These are phyloP conservation scores for Nelumbo lutea DNA, from an alignment of 164 flowering plant genomes.

Conservation along the genomic window DNA sequence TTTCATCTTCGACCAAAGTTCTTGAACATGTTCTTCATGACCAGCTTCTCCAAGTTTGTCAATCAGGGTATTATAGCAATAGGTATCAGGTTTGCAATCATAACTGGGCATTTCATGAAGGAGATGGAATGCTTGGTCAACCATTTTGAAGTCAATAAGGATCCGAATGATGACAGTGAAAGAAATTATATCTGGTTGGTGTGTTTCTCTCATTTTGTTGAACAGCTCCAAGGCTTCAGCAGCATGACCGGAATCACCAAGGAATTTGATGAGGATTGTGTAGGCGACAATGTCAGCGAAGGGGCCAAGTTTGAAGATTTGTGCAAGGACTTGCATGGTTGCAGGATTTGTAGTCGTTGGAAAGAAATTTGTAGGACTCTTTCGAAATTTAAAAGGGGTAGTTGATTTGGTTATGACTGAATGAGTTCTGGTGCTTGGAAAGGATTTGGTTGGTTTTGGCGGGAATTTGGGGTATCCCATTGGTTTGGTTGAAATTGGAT, in stretches of 20 bases:
- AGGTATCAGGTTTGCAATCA: conserved; percentile 16
- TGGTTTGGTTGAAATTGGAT: conserved; percentile 2
- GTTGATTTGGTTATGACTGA: neutral
- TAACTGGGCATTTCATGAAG: conserved; percentile 15
- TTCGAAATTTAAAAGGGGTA: neutral
- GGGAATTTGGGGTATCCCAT: neutral
- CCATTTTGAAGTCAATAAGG: conserved; percentile 12
- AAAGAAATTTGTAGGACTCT: neutral
- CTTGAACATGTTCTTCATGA: conserved; percentile 2
- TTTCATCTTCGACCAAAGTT: conserved; percentile 16
- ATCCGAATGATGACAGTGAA: conserved; percentile 18
- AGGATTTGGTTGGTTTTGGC: conserved; percentile 2
- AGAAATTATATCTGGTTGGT: conserved; percentile 20
- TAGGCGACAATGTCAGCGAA: conserved; percentile 18
- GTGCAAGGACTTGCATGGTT: conserved; percentile 20
- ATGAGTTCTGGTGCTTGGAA: neutral
- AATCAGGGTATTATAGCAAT: conserved; percentile 22
- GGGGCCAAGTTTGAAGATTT: conserved; percentile 16
- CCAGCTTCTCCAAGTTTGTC: conserved; percentile 22
- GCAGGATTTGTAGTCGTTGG: conserved; percentile 6
- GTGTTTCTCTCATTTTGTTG: conserved; percentile 12
- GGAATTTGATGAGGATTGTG: conserved; percentile 21
- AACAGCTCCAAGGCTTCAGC: conserved; percentile 22
- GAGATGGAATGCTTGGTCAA: conserved; percentile 13
- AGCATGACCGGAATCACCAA: conserved; percentile 14